Base-by-base conservation (phyloP, 352 stramenopile species). In the Thalassiosira mediterranea region DNA sequence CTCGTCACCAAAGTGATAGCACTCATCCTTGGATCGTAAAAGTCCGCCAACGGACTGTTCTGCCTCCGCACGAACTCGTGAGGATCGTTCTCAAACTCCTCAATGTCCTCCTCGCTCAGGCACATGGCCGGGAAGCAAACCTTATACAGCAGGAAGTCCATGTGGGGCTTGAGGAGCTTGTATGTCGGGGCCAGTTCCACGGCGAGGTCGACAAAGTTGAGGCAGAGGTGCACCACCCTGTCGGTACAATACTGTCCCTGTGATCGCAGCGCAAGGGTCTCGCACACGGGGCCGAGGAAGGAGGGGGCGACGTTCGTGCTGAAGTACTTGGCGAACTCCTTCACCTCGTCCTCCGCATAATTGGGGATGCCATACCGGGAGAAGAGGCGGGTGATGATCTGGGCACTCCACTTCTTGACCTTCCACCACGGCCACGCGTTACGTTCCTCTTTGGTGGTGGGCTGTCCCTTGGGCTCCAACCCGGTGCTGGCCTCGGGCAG, bases 41-140 rank as follows among this genome's bases (percentile, higher is more conserved):
- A 98, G 75, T 98, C 97, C 46, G 97, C 95, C 66, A 98, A 92
- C n/a, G 97, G 95, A 79, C 97, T 96, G 88, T 98, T 98, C 29
- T 96, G 95, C 84, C 97, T 96, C 79, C 97, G 95, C 23, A 99
- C 95, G 88, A 98, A 98, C 85, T 99, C 97, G 68, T 98, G 94
- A 48, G 96, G 97, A 82, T 98, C 96, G 32, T 97, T 96, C 23
- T 95, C 93, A 92, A 98, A 99, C 62, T 97, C 88, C 54, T 97
- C 86, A 67, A 98, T 81, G 72, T 99, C 96, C 57, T 97, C 95
- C 4, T 94, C 86, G 5, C 90, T 97, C 15, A 98, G 79, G 72
- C 95, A 98, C 53, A 98, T 92, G 49, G 95, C 93, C 7, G 96
- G 96, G 76, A 98, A 98, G 54, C 97, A 95, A 4, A 98, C 96